Evolutionary conservation across 208 protist species (phyloP), one percentile per base, ranked within the genome.

Genomic region (Leishmania gerbilli): DNA sequence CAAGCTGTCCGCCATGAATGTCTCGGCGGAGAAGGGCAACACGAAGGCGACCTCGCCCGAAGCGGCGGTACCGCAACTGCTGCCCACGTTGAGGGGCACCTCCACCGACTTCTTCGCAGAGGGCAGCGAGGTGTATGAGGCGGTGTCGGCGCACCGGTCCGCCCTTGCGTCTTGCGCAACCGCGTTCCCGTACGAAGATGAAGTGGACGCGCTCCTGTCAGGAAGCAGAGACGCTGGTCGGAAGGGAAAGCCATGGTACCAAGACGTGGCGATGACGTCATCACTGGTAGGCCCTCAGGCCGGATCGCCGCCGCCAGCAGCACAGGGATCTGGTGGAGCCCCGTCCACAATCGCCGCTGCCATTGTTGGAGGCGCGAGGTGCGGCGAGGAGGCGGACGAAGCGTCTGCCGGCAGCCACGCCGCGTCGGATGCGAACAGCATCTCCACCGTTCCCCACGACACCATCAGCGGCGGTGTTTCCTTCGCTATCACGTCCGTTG

Each of bases 101-200:
- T 92, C 87, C 9, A 88, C 89, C 0, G 87, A 83, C 79, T 92
- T 92, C 58, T 84, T 84, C 47, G 60, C 71, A n/a, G 74, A 69
- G 40, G 87, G 85, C 27, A 86, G 91, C 71, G 62, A 80, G 17
- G 80, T 92, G 56, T 67, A 86, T 6, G 47, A 56, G 42, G 27
- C 82, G 3, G 40, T 91, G 76, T 31, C n/a, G 37, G 27, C 15
- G 11, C 80, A 78, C 24, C 76, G 84, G 27, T 67, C 76, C 13
- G 19, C 67, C 21, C 82, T 95, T 31, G 85, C 89, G 71, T 45
- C 69, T 34, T 91, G 88, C 69, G 81, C 83, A 4, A 69, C 53
- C 17, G 79, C 79, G n/a, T 95, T 95, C 51, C 90, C 88, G 0
- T 95, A 83, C 60, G 82, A 80, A 53, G 85, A 89, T 37, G 74